Evolutionary conservation across 1,139 yeast species (phyloP), one percentile per base, ranked within the genome.

Genomic region (Pichia sp.): DNA sequence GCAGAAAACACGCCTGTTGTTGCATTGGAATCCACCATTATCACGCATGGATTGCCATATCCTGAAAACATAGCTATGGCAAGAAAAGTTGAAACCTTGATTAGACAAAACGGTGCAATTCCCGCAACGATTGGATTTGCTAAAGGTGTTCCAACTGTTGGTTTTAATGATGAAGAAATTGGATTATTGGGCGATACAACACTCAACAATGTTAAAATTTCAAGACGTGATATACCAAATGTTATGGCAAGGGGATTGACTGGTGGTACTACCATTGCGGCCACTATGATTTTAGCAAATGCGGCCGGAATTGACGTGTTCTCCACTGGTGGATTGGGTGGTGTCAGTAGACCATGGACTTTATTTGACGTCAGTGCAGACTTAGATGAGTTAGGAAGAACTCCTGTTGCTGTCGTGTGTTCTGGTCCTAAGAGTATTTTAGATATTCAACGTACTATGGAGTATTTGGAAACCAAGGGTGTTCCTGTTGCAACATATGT

Each of bases 281-380:
- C 87, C 44, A 89, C 96, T 0, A 87, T 89, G 95, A 85, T 89
- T 15, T 66, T 90, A 15, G 83, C 96, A 0, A 73, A 82, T 46
- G 61, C 69, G 60, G 91, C 91, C 0, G 94, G 95, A 0, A 86
- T 89, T 57, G 76, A 78, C 55, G 90, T 90, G 19, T 90, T 89
- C 72, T 95, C 95, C 1, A 90, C 96, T 2, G 97, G 97, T 34
- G 97, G 97, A 1, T 72, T 89, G 24, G 96, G 97, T 9, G 97
- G 97, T 15, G 96, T 89, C 14, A 96, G 90, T 59, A 75, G 89
- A 48, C 87, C 85, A 12, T 95, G 85, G 8, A 84, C 85, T 46
- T 54, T 66, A 30, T 77, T 87, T 80, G 97, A 89, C 65, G 72
- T 89, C 22, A 83, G 93, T 54, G 96, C 96, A 4, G 97, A 89